phyloP scores from a whole-genome alignment of 2,329 filamentous ascomycete species.

The Keithomyces neogunnii region DNA sequence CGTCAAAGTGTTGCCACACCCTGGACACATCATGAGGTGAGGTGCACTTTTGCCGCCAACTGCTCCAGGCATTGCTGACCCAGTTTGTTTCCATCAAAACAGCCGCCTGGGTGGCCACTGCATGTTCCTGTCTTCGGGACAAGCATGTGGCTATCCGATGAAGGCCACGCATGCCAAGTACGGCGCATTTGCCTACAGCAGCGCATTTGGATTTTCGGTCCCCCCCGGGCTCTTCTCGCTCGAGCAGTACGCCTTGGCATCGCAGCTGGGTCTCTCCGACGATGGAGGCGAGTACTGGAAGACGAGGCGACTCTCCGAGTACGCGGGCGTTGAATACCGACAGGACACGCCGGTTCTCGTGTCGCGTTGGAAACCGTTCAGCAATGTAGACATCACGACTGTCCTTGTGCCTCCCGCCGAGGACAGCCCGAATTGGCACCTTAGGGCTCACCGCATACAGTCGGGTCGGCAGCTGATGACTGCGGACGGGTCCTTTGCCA shows the following conservation, averaged over 20 bases:
- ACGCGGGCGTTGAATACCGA: conserved; percentile 51
- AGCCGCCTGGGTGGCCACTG: conserved; percentile 64
- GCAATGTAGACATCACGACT: conserved; percentile 31
- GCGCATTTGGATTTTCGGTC: conserved; percentile 68
- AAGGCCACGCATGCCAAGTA: conserved; percentile 78
- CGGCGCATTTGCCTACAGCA: conserved; percentile 69
- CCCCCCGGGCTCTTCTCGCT: conserved; percentile 68
- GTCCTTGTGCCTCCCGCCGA: conserved; percentile 54
- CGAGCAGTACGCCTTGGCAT: conserved; percentile 20
- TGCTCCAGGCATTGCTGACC: not conserved
- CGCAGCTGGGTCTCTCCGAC: conserved; percentile 63
- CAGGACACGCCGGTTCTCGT: conserved; percentile 22
- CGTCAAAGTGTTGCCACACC: conserved; percentile 55
- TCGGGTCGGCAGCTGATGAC: conserved; percentile 56
- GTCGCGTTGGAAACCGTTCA: not conserved
- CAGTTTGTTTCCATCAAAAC: not conserved
- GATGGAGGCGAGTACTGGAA: conserved; percentile 63
- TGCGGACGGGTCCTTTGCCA: conserved; percentile 68
- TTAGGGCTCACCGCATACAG: conserved; percentile 54
- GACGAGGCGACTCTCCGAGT: conserved; percentile 58
- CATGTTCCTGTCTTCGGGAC: conserved; percentile 48
- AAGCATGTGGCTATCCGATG: conserved; percentile 76
- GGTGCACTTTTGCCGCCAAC: conserved; percentile 4
- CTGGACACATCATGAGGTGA: conserved; percentile 60
- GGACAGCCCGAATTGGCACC: conserved; percentile 58